These are phyloP conservation scores for Cytospora piceae DNA, from an alignment of 2,329 filamentous ascomycete species.

Conservation along the genomic window DNA sequence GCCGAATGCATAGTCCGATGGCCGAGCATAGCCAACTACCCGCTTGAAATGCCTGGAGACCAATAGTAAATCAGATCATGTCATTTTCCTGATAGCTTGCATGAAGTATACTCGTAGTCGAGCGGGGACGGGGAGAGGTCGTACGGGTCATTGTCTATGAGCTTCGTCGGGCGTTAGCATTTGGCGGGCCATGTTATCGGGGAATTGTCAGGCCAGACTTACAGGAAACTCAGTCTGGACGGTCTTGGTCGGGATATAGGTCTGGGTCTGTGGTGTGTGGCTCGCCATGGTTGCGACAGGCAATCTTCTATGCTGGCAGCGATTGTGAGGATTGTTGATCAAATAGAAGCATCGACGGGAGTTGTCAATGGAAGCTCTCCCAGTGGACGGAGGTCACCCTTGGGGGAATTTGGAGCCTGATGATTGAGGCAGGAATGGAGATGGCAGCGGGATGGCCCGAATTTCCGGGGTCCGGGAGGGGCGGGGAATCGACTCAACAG, in stretches of 20 bases:
- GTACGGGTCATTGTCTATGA: conserved; percentile 99
- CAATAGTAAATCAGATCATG: conserved; percentile 37
- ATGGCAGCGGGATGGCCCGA: conserved; percentile 13
- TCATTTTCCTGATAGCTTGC: neutral
- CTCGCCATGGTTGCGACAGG: conserved; percentile 44
- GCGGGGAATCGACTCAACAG: neutral
- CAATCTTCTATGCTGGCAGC: conserved; percentile 26
- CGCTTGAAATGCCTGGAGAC: conserved; percentile 79
- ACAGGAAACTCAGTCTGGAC: conserved; percentile 86
- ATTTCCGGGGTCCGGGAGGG: neutral
- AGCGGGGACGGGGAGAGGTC: conserved; percentile 40
- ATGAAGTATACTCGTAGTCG: neutral
- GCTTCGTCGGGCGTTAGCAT: conserved; percentile 55
- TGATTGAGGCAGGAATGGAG: neutral
- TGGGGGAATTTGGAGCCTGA: conserved; percentile 1
- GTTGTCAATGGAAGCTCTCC: conserved; percentile 27
- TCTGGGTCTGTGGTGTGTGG: conserved; percentile 38
- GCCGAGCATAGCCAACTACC: conserved; percentile 83
- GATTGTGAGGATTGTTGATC: conserved; percentile 21
- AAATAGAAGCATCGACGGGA: neutral
- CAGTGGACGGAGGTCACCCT: conserved; percentile 24
- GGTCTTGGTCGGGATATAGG: conserved; percentile 75
- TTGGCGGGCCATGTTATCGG: conserved; percentile 26
- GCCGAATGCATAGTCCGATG: conserved; percentile 79
- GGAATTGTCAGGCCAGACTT: conserved; percentile 46